Evolutionary conservation across 495 filamentous ascomycete genomes (phyloP).

Genomic region (Neurospora intermedia): DNA sequence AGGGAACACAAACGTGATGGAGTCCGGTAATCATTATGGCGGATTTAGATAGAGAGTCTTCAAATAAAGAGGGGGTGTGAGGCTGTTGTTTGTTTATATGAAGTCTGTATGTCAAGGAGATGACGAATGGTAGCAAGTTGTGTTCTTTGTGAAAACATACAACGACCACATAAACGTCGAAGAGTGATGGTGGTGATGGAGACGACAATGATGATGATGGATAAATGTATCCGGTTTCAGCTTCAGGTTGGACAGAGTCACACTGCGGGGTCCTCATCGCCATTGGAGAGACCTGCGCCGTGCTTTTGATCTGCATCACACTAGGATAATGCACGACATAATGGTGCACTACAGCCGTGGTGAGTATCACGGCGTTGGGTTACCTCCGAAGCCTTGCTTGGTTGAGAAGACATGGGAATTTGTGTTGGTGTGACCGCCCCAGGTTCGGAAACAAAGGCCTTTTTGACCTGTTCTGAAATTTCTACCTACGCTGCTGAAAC

Average conservation of each 20-base stretch:
- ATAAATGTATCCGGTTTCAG: background rate
- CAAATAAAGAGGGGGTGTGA: too few relatives aligned
- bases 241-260: background rate
- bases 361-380: background rate
- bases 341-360: background rate
- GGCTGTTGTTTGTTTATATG: background rate
- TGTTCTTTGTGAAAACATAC: background rate
- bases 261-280: background rate
- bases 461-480: too few relatives aligned
- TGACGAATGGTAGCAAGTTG: background rate
- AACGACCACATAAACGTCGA: background rate
- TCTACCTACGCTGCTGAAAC: background rate
- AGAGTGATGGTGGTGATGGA: background rate
- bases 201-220: background rate
- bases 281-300: background rate
- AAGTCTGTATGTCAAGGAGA: background rate
- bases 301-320: background rate
- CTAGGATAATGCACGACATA: background rate
- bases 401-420: background rate
- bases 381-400: too few relatives aligned
- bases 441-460: background rate
- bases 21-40: slow-evolving; percentile 46
- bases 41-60: background rate
- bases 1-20: slow-evolving; percentile 30
- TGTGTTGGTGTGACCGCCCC: background rate